phyloP scores from a whole-genome alignment of 2,329 filamentous ascomycete species.

The Venturia effusa region DNA sequence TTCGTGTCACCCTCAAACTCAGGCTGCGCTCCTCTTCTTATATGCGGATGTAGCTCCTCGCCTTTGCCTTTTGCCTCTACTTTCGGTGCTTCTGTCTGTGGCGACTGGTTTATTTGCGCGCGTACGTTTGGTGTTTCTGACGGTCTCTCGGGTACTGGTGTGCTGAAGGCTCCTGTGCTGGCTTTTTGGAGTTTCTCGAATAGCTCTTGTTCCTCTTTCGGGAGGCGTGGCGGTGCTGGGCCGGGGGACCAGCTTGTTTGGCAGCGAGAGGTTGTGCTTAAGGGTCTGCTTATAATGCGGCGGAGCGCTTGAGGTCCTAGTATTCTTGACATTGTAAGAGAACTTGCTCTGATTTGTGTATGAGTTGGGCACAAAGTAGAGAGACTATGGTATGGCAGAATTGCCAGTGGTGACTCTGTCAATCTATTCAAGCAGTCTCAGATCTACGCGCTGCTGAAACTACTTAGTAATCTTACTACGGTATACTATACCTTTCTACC shows the following conservation, averaged over 20 bases:
- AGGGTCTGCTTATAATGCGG: not conserved
- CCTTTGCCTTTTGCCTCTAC: slow-evolving; percentile 47
- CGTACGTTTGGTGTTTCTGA: slow-evolving; percentile 23
- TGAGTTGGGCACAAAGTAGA: not conserved
- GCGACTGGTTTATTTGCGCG: slow-evolving; percentile 41
- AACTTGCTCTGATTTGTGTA: not conserved
- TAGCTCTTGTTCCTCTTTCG: slow-evolving; percentile 77
- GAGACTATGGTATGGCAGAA: not conserved
- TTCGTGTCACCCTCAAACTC: slow-evolving; percentile 92
- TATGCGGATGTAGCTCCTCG: slow-evolving; percentile 57
- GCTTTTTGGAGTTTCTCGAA: slow-evolving; percentile 76
- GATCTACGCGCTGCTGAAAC: no score
- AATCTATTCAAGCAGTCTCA: no score
- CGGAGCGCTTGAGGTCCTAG: not conserved
- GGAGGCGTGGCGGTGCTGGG: slow-evolving; percentile 62
- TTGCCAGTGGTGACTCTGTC: no score
- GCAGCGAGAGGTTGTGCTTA: not conserved
- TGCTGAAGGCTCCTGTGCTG: slow-evolving; percentile 69
- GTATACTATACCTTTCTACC: no score
- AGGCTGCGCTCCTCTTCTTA: slow-evolving; percentile 67
- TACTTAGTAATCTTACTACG: no score
- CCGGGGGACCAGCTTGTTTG: slow-evolving; percentile 5
- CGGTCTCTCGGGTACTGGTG: slow-evolving; percentile 35
- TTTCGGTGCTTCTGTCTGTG: slow-evolving; percentile 28
- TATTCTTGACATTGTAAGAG: not conserved